Conservation (phyloP, 352 stramenopile species). For the Phytophthora capsici region DNA sequence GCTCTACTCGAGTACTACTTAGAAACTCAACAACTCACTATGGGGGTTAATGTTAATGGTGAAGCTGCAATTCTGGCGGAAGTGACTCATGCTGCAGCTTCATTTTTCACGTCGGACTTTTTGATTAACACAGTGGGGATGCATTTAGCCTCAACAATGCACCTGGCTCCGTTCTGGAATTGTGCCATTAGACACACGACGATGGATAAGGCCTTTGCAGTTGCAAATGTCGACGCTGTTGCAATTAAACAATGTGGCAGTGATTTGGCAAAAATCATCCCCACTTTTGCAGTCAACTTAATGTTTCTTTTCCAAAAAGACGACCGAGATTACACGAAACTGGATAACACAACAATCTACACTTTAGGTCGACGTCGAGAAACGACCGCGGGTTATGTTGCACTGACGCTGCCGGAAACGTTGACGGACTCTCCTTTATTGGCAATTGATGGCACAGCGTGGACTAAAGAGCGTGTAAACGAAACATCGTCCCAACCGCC, state of each 20-base stretch:
- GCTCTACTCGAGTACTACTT: slow-evolving; percentile 33
- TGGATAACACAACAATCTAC: slow-evolving; percentile 50
- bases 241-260: slow-evolving; percentile 32
- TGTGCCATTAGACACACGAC: slow-evolving; percentile 48
- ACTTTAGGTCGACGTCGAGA: slow-evolving; percentile 36
- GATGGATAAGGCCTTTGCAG: slow-evolving; percentile 41
- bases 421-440: slow-evolving; percentile 35
- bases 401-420: slow-evolving; percentile 34
- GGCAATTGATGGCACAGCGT: slow-evolving; percentile 39
- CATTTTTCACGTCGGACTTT: slow-evolving; percentile 43
- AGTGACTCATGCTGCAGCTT: slow-evolving; percentile 36
- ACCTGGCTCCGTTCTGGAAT: slow-evolving; percentile 53
- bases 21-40: slow-evolving; percentile 38
- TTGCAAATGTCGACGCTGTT: slow-evolving; percentile 29
- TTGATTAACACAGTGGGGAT: slow-evolving; percentile 43
- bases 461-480: slow-evolving; percentile 32
- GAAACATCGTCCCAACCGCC: not conserved
- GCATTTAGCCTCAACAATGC: slow-evolving; percentile 37
- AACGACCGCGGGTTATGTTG: slow-evolving; percentile 26
- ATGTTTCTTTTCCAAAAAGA: slow-evolving; percentile 53
- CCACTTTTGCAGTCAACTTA: slow-evolving; percentile 44
- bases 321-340: slow-evolving; percentile 44
- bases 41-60: slow-evolving; percentile 46
- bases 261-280: slow-evolving; percentile 27
- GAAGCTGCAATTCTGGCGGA: slow-evolving; percentile 50